Evolutionary conservation across 1,284 basidiomycete genomes (phyloP), one percentile per base, ranked within the genome.

Genomic region (Vanrija sp.): DNA sequence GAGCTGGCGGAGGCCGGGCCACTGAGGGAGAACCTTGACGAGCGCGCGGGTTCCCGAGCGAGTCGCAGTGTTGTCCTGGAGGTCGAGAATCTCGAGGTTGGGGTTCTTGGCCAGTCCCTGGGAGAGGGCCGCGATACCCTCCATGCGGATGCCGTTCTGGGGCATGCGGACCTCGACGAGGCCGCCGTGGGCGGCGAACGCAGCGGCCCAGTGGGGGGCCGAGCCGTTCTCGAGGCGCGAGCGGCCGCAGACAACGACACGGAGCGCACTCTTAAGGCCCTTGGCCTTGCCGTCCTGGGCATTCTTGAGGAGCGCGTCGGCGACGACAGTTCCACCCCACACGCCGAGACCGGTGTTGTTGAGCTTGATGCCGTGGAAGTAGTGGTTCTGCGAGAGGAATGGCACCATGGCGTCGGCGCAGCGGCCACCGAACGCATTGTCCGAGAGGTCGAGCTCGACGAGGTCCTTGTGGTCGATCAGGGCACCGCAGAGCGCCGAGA

Each of bases 341-440:
- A 91, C 87, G n/a, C 96, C 96, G 31, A 98, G 84, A 27, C 95
- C 95, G 75, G 98, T 98, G 80, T 98, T 98, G 78, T 91, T 96
- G 60, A 98, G 84, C 68, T 87, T 88, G 70, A 98, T 84, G 53
- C 90, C 81, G 67, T 86, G 83, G 77, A 93, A 84, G 59, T 81
- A 82, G 49, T 84, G 85, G 73, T 91, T 95, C 65, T 85, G 79
- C 49, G 83, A 83, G 64, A 96, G 84, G 79, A 96, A 89, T 43
- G 87, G 85, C 45, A 94, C 91, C 78, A 98, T 89, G 42, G 94
- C 91, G 67, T 96, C 90, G 16, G 95, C 92, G 39, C 89, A 94
- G 65, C 95, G 86, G 27, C 92, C 93, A 36, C 95, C 95, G 63
- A 98, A 98, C 6, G 95, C 95, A 66, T 98, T 98, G 76, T 98